A percentile compares a stretch with the other conserved stretches of the same genome.
Evolutionary conservation across 345 rosid species (phyloP).

Genomic region (Dipteronia sinensis): DNA sequence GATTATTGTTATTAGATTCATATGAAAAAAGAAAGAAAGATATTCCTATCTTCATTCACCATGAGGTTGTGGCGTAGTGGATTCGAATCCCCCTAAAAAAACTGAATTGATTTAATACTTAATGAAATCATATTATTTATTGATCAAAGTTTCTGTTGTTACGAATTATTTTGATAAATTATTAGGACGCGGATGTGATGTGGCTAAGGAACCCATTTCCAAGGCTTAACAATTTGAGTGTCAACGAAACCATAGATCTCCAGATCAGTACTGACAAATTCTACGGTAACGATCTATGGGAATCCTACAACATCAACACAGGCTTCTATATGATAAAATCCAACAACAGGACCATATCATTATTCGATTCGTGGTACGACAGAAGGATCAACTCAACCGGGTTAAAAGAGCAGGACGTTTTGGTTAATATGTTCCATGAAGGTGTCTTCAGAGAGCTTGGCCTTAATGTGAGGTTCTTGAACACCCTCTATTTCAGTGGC

Average conservation of each 20-base stretch:
- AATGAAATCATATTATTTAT: no score
- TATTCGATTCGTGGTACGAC: constrained; percentile 42
- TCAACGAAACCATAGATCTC: constrained; percentile 27
- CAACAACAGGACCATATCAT: constrained; percentile 36
- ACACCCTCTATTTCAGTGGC: constrained; percentile 45
- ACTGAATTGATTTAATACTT: no score
- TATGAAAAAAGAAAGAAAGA: no score
- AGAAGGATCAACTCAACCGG: constrained; percentile 30
- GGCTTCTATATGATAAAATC: constrained; percentile 47
- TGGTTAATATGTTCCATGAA: constrained; percentile 24
- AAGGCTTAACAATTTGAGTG: constrained; percentile 17
- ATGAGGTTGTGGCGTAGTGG: no score
- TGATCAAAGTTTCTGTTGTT: no score
- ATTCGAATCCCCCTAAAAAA: no score
- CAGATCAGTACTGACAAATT: constrained; percentile 45
- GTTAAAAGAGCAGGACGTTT: constrained; percentile 41
- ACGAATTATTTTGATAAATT: neutral
- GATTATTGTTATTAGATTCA: no score
- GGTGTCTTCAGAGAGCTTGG: constrained; percentile 27
- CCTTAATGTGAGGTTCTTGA: constrained; percentile 33
- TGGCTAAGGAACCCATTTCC: constrained; percentile 47
- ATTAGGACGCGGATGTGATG: constrained; percentile 46
- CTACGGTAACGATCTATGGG: constrained; percentile 31
- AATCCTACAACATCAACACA: constrained; percentile 36
- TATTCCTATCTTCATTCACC: no score